Percentiles rank a stretch among this genome's conserved stretches.
Conservation (phyloP, 257 asterid species). For the Jaltomata sinuosa region DNA sequence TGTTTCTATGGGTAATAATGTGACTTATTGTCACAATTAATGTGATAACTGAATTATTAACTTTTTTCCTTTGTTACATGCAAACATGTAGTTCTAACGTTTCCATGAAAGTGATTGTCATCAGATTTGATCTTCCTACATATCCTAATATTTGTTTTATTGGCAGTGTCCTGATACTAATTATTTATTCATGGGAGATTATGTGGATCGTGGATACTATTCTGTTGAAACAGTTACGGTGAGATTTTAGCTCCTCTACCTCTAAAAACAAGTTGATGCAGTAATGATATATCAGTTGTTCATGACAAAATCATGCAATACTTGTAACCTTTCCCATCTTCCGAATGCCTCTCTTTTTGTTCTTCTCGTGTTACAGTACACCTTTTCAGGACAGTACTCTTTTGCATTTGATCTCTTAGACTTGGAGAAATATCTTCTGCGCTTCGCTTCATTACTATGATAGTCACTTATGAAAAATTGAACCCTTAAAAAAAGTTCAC, state of each 20-base stretch:
- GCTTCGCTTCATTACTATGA: background rate
- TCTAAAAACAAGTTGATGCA: background rate
- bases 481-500: background rate
- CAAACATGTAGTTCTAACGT: background rate
- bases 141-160: constrained; percentile 10
- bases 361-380: background rate
- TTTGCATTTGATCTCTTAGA: background rate
- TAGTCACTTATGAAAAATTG: background rate
- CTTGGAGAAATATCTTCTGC: background rate
- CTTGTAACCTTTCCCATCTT: background rate
- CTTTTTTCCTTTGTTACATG: background rate
- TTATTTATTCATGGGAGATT: constrained; percentile 90
- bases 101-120: background rate
- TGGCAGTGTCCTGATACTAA: constrained; percentile 83
- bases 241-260: constrained; percentile 6
- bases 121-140: background rate
- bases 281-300: background rate
- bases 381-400: background rate
- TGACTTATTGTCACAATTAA: background rate
- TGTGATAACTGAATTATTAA: background rate
- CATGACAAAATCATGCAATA: background rate
- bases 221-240: constrained; percentile 83
- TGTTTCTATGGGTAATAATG: background rate
- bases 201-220: constrained; percentile 85
- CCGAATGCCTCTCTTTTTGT: background rate